phyloP scores from a whole-genome alignment of 2,329 filamentous ascomycete species.

The Zymoseptoria pseudotritici region DNA sequence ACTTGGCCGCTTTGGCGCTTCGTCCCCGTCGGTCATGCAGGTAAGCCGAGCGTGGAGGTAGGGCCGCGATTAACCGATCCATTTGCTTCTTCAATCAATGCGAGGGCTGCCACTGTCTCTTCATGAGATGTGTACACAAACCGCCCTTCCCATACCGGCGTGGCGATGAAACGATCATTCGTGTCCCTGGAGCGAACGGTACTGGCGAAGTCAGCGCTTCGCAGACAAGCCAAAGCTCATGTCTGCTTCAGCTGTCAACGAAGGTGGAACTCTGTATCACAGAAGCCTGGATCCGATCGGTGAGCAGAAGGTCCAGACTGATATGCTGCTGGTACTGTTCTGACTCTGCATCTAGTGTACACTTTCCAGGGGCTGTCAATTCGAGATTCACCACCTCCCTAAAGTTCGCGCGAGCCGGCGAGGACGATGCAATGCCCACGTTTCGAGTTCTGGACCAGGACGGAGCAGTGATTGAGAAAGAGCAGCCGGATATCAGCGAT shows the following conservation, averaged over 20 bases:
- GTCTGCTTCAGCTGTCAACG: conserved; percentile 17
- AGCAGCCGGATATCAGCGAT: conserved; percentile 56
- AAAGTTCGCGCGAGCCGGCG: conserved; percentile 66
- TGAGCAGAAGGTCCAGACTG: conserved; percentile 29
- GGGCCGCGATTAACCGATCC: neutral
- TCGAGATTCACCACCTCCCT: conserved; percentile 82
- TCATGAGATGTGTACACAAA: neutral
- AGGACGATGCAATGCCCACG: conserved; percentile 71
- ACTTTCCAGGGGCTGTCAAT: conserved; percentile 90
- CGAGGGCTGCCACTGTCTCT: neutral
- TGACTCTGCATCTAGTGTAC: conserved; percentile 37
- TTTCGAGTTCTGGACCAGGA: conserved; percentile 89
- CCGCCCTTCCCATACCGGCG: neutral
- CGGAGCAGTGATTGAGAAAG: conserved; percentile 70
- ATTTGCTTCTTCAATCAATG: neutral
- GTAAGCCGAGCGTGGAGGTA: too few relatives aligned
- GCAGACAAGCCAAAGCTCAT: conserved; percentile 1
- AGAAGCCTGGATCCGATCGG: conserved; percentile 53
- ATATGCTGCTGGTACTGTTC: neutral
- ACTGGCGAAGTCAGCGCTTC: neutral
- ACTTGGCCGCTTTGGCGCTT: too few relatives aligned
- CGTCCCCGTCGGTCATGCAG: too few relatives aligned
- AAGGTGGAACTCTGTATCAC: conserved; percentile 51
- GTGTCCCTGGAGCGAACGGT: conserved; percentile 5
- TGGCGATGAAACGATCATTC: conserved; percentile 11